phyloP scores from a whole-genome alignment of 805 yeast genomes.

The Saturnispora diversa region DNA sequence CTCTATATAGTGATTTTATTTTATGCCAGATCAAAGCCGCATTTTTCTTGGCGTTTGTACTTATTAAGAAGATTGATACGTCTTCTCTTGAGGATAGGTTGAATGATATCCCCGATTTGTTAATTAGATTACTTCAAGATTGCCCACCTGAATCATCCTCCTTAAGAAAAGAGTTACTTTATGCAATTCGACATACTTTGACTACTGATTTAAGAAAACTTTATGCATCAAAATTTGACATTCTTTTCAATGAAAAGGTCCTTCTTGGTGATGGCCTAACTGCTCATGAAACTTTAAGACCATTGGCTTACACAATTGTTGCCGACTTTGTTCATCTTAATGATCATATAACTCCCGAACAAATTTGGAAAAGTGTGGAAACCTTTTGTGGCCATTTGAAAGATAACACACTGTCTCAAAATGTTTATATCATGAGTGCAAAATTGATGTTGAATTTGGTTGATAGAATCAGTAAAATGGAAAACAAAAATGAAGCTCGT shows the following conservation, averaged over 20 bases:
- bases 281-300: constrained; percentile 80
- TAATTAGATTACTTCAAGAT: constrained; percentile 79
- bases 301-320: constrained; percentile 88
- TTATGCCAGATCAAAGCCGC: constrained; percentile 94
- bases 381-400: constrained; percentile 74
- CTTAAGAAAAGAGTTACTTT: constrained; percentile 86
- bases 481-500: constrained; percentile 72
- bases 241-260: constrained; percentile 78
- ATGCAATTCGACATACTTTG: constrained; percentile 90
- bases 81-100: constrained; percentile 53
- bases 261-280: constrained; percentile 91
- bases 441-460: constrained; percentile 79
- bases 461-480: constrained; percentile 77
- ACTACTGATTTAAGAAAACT: constrained; percentile 79
- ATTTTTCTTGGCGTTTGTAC: constrained; percentile 86
- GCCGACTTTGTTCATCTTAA: constrained; percentile 95
- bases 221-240: constrained; percentile 78
- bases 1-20: constrained; percentile 80
- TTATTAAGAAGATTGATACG: constrained; percentile 73
- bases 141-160: constrained; percentile 91
- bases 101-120: constrained; percentile 72
- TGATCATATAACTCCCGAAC: constrained; percentile 69
- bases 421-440: constrained; percentile 96
- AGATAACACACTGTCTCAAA: constrained; percentile 73
- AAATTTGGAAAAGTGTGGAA: constrained; percentile 78